A percentile compares a stretch with the other conserved stretches of the same genome.
Conservation (phyloP, 2,329 filamentous ascomycete genomes). For the Aaosphaeria pasadenensis region DNA sequence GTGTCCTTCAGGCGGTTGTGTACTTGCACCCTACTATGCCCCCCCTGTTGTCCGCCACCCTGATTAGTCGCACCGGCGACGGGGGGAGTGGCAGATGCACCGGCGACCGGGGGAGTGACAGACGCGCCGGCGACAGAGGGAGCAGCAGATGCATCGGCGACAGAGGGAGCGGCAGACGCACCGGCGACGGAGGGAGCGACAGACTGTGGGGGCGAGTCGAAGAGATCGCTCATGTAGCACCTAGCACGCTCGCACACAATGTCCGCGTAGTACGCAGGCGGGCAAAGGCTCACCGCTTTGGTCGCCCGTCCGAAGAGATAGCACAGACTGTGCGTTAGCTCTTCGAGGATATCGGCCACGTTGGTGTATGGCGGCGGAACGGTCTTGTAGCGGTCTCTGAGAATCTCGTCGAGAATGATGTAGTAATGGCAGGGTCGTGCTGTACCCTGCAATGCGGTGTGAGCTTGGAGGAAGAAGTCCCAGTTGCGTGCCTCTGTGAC, state of each 20-base stretch:
- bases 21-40: too few species aligned
- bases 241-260: constrained; percentile 75
- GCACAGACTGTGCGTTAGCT: constrained; percentile 74
- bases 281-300: constrained; percentile 79
- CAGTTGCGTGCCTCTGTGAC: constrained; percentile 63
- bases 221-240: constrained; percentile 56
- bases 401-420: constrained; percentile 45
- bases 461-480: constrained; percentile 84
- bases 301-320: constrained; percentile 81
- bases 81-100: too few species aligned
- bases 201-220: not conserved
- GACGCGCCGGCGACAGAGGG: too few species aligned
- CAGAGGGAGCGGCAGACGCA: too few species aligned
- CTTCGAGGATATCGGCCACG: constrained; percentile 63
- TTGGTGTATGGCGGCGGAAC: constrained; percentile 13
- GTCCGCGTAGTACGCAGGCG: constrained; percentile 86
- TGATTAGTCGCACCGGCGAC: too few species aligned
- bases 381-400: constrained; percentile 7
- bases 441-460: constrained; percentile 76
- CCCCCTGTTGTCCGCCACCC: too few species aligned
- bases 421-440: constrained; percentile 82
- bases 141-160: too few species aligned
- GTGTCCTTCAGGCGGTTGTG: too few species aligned
- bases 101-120: too few species aligned
- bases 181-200: too few species aligned